Evolutionary conservation across 169 alveolate genomes (phyloP).

Genomic region (Cyclospora cayetanensis): DNA sequence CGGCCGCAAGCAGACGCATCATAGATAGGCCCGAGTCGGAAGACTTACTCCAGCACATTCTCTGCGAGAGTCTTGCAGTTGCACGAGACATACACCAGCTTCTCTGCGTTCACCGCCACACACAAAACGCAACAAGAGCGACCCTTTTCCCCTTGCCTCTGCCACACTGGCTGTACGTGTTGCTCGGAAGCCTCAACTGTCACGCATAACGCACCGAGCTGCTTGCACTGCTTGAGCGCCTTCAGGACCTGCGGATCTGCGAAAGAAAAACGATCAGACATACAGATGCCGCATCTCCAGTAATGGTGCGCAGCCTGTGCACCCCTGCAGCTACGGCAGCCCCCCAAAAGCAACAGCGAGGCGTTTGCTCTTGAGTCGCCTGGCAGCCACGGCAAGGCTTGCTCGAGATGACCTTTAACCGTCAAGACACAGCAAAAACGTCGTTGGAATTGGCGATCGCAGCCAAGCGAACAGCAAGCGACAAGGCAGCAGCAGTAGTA

Average conservation of each 20-base stretch:
- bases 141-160: background rate
- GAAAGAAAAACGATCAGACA: background rate
- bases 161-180: background rate
- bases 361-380: too few relatives aligned
- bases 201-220: slow-evolving; percentile 2
- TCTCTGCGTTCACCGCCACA: background rate
- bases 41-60: slow-evolving; percentile 60
- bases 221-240: slow-evolving; percentile 41
- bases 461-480: too few relatives aligned
- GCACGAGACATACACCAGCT: slow-evolving; percentile 75
- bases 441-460: too few relatives aligned
- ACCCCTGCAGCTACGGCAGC: background rate
- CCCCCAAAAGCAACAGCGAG: too few relatives aligned
- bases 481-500: background rate
- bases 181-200: too few relatives aligned
- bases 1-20: too few relatives aligned
- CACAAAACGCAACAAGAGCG: background rate
- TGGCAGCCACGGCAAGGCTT: too few relatives aligned
- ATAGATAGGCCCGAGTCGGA: background rate
- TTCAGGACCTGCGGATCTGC: slow-evolving; percentile 32
- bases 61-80: slow-evolving; percentile 69
- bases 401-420: too few relatives aligned
- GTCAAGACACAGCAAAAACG: too few relatives aligned
- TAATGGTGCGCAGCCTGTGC: background rate
- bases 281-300: background rate